Percentiles rank a stretch among this genome's conserved stretches.
These are phyloP conservation scores for Rhazya stricta DNA, from an alignment of 257 asterid species.

Conservation along the genomic window DNA sequence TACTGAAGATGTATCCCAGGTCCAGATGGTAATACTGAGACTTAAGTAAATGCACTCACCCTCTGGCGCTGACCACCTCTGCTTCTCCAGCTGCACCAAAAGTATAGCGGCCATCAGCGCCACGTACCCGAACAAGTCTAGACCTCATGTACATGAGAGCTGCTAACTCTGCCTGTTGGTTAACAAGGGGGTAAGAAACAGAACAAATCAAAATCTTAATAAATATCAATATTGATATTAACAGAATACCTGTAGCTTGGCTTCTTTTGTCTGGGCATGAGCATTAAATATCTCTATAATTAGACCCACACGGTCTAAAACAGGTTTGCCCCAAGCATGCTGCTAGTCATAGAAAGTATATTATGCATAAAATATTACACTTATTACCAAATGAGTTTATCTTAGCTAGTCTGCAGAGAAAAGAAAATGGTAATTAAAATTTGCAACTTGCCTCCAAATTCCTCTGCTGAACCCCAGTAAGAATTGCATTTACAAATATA, in stretches of 20 bases:
- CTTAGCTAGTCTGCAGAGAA: not conserved
- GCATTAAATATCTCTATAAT: conserved; percentile 95
- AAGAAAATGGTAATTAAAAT: not conserved
- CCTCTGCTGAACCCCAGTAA: conserved; percentile 79
- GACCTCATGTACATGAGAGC: conserved; percentile 91
- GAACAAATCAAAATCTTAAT: not conserved
- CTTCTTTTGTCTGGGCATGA: conserved; percentile 99
- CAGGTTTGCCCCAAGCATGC: conserved; percentile 84
- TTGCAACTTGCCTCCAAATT: conserved; percentile 69
- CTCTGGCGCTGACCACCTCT: conserved; percentile 97
- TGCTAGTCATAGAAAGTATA: conserved; percentile 21
- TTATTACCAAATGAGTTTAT: not conserved
- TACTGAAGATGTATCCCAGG: not conserved
- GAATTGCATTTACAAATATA: conserved; percentile 80
- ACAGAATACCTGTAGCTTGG: conserved; percentile 67
- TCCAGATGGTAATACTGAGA: conserved; percentile 6
- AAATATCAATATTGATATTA: not conserved
- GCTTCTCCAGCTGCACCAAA: conserved; percentile 83
- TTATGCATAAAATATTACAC: not conserved
- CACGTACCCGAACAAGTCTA: conserved; percentile 90
- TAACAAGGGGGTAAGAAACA: conserved; percentile 6
- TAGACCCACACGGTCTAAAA: conserved; percentile 86
- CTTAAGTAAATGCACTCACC: conserved; percentile 45
- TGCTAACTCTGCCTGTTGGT: conserved; percentile 86
- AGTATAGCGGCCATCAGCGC: conserved; percentile 71